A percentile compares a stretch with the other conserved stretches of the same genome.
Evolutionary conservation across 306 rosid species (phyloP).

Genomic region (Citrullus mucosospermus): DNA sequence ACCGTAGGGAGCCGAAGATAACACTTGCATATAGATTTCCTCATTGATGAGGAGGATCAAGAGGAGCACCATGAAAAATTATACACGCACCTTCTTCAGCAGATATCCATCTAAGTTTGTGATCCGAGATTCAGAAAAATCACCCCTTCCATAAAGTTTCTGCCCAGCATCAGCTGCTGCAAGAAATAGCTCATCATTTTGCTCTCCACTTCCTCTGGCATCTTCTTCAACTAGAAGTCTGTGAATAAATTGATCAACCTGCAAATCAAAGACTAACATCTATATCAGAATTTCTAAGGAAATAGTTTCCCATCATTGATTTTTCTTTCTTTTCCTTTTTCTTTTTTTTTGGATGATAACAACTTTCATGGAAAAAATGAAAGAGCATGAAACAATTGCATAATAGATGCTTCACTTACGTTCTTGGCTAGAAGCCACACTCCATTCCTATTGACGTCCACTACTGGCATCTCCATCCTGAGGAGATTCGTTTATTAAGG

Average conservation of each 20-base stretch:
- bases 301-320: not conserved
- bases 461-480: conserved; percentile 94
- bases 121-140: conserved; percentile 51
- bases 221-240: conserved; percentile 88
- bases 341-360: too few species aligned
- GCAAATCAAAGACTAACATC: not conserved
- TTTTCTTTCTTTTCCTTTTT: too few species aligned
- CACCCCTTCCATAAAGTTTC: conserved; percentile 76
- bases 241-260: conserved; percentile 90
- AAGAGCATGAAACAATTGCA: not conserved
- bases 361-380: too few species aligned
- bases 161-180: conserved; percentile 64
- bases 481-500: conserved; percentile 17
- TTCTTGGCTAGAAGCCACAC: conserved; percentile 90
- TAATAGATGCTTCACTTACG: conserved; percentile 31
- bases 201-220: conserved; percentile 37
- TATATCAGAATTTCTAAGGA: not conserved
- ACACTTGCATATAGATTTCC: not conserved
- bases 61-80: conserved; percentile 3
- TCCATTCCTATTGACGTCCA: conserved; percentile 76
- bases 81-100: conserved; percentile 44
- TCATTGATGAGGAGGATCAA: not conserved
- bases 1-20: not conserved
- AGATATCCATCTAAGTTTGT: conserved; percentile 58
- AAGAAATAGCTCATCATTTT: conserved; percentile 40